Conservation (phyloP, 805 yeast genomes). For the Priceomyces medius region DNA sequence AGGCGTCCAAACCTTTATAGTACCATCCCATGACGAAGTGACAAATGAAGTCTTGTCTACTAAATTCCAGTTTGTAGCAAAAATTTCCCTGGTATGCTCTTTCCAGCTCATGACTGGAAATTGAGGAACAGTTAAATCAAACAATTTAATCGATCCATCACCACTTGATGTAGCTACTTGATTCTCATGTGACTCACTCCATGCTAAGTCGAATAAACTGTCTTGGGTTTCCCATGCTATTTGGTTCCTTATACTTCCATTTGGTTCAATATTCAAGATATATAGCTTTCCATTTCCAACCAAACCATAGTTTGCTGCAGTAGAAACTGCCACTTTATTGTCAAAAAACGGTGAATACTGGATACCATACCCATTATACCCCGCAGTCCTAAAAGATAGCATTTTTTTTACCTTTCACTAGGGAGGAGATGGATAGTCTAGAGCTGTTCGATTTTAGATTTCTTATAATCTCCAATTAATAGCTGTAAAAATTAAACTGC, state of each 20-base stretch:
- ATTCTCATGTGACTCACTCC: conserved; percentile 91
- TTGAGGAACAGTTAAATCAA: conserved; percentile 65
- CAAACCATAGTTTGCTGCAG: conserved; percentile 89
- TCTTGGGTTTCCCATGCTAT: conserved; percentile 85
- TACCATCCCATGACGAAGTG: conserved; percentile 91
- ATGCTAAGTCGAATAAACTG: conserved; percentile 80
- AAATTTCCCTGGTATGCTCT: conserved; percentile 78
- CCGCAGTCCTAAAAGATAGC: conserved; percentile 72
- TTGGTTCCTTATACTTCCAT: conserved; percentile 59
- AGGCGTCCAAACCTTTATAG: conserved; percentile 78
- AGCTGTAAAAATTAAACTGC: background rate
- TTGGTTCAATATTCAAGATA: conserved; percentile 63
- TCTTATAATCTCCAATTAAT: conserved; percentile 1
- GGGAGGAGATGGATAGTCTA: too few relatives aligned
- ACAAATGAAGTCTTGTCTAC: conserved; percentile 67
- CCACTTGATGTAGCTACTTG: conserved; percentile 83
- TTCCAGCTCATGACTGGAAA: conserved; percentile 73
- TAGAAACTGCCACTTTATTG: conserved; percentile 83
- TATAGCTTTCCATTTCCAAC: conserved; percentile 90
- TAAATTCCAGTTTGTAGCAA: conserved; percentile 71
- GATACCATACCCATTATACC: conserved; percentile 84
- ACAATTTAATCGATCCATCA: conserved; percentile 82
- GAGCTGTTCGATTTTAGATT: background rate
- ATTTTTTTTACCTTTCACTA: conserved; percentile 32
- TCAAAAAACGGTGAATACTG: conserved; percentile 92